Conservation (phyloP, 2,329 filamentous ascomycete genomes). For the Arachnomyces sp. region DNA sequence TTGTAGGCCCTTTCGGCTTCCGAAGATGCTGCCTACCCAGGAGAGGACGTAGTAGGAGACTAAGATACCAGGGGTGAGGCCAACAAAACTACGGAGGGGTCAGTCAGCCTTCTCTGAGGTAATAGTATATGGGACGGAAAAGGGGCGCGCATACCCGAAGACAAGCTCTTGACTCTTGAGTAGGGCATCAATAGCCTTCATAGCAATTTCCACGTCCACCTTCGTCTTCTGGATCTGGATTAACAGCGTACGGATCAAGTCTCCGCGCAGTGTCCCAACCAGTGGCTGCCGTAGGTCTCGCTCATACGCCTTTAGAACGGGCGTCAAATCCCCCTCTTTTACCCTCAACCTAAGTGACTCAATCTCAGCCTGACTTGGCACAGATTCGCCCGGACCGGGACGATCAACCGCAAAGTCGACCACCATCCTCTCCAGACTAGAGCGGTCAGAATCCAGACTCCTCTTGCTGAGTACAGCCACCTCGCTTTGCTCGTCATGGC, state of each 20-base stretch:
- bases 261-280: constrained; percentile 71
- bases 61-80: constrained; percentile 84
- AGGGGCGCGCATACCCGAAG: constrained; percentile 51
- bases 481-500: constrained; percentile 84
- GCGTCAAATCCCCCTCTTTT: constrained; percentile 83
- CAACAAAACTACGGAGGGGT: constrained; percentile 59
- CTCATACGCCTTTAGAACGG: constrained; percentile 85
- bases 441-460: constrained; percentile 79
- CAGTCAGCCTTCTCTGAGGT: constrained; percentile 11
- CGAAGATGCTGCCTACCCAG: constrained; percentile 63
- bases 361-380: constrained; percentile 59
- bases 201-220: constrained; percentile 92
- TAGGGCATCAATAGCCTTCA: constrained; percentile 88
- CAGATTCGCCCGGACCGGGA: constrained; percentile 48
- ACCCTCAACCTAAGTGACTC: constrained; percentile 69
- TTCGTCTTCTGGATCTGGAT: constrained; percentile 99
- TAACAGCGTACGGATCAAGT: constrained; percentile 78
- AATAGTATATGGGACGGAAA: not conserved
- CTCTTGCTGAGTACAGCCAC: constrained; percentile 95
- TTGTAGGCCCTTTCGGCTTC: constrained; percentile 59
- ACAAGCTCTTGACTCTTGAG: constrained; percentile 94
- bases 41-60: constrained; percentile 66
- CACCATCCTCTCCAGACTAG: constrained; percentile 94
- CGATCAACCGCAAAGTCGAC: constrained; percentile 88
- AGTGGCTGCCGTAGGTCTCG: constrained; percentile 77